Conservation (phyloP, 2,329 filamentous ascomycete species). For the Chaetomium olivaceum region DNA sequence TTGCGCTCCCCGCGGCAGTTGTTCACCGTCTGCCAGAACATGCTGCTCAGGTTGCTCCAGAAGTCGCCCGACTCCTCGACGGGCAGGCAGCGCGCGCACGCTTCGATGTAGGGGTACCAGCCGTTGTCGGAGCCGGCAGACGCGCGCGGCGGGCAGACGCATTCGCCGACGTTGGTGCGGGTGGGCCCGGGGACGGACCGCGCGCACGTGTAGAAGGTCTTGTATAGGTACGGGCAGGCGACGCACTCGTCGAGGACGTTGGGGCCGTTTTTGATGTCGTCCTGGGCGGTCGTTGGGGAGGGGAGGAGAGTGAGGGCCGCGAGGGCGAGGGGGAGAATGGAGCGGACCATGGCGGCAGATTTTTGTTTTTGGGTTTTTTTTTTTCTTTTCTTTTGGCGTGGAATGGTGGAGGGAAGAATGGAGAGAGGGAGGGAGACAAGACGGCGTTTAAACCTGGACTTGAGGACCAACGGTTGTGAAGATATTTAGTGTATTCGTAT, state of each 20-base stretch:
- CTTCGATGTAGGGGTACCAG: constrained; percentile 17
- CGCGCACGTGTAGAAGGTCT: neutral
- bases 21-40: neutral
- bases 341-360: neutral
- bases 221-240: constrained; percentile 3
- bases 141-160: neutral
- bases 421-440: neutral
- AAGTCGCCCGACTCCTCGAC: constrained; percentile 1
- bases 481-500: neutral
- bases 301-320: constrained; percentile 3
- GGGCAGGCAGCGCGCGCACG: constrained; percentile 9
- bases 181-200: neutral
- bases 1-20: constrained; percentile 1
- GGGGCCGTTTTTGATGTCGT: constrained; percentile 3
- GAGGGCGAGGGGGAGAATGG: constrained; percentile 10
- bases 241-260: constrained; percentile 14
- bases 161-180: neutral
- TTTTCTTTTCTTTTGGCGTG: neutral
- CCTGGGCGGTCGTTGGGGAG: constrained; percentile 5
- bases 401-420: neutral
- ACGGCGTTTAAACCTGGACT: neutral
- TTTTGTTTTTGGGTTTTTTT: neutral
- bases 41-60: constrained; percentile 6
- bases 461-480: neutral
- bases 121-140: constrained; percentile 3